Conservation (phyloP, 192 early-diverging fungal species). For the Linnemannia exigua region DNA sequence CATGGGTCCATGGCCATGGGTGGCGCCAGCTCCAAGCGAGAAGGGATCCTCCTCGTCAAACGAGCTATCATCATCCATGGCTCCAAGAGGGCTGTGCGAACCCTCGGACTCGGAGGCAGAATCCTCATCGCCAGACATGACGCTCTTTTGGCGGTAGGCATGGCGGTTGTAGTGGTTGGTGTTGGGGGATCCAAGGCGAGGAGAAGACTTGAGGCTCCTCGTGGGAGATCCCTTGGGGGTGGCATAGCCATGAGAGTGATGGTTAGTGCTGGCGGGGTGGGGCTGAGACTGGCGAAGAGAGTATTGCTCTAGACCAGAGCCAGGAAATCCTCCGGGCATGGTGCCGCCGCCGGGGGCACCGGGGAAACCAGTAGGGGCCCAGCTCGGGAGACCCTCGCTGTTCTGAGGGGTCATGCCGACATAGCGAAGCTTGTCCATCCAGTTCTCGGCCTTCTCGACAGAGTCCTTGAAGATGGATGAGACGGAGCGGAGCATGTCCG, state of each 20-base stretch:
- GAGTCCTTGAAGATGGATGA: slow-evolving; percentile 77
- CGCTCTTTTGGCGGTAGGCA: slow-evolving; percentile 46
- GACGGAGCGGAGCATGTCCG: slow-evolving; percentile 76
- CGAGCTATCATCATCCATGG: slow-evolving; percentile 51
- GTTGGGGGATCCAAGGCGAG: slow-evolving; percentile 29
- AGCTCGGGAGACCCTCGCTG: slow-evolving; percentile 53
- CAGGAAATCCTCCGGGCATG: slow-evolving; percentile 53
- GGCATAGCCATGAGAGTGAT: slow-evolving; percentile 21
- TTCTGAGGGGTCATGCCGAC: slow-evolving; percentile 55
- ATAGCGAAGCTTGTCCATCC: slow-evolving; percentile 65
- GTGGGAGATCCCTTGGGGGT: slow-evolving; percentile 48
- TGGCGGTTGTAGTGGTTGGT: slow-evolving; percentile 34
- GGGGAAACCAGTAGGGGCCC: slow-evolving; percentile 57
- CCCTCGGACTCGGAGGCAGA: slow-evolving; percentile 34
- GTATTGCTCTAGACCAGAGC: slow-evolving; percentile 49
- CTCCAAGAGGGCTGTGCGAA: slow-evolving; percentile 15
- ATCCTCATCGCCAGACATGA: slow-evolving; percentile 53
- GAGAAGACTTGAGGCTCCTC: slow-evolving; percentile 44
- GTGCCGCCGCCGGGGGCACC: slow-evolving; percentile 19
- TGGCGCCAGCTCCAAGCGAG: slow-evolving; percentile 1
- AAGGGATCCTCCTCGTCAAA: slow-evolving; percentile 32
- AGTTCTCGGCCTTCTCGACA: slow-evolving; percentile 74
- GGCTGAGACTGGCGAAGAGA: slow-evolving; percentile 43
- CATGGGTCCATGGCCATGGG: slow-evolving; percentile 45
- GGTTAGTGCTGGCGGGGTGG: slow-evolving; percentile 13